These are phyloP conservation scores for Aspergillus bertholletiae DNA, from an alignment of 495 filamentous ascomycete genomes.

Conservation along the genomic window DNA sequence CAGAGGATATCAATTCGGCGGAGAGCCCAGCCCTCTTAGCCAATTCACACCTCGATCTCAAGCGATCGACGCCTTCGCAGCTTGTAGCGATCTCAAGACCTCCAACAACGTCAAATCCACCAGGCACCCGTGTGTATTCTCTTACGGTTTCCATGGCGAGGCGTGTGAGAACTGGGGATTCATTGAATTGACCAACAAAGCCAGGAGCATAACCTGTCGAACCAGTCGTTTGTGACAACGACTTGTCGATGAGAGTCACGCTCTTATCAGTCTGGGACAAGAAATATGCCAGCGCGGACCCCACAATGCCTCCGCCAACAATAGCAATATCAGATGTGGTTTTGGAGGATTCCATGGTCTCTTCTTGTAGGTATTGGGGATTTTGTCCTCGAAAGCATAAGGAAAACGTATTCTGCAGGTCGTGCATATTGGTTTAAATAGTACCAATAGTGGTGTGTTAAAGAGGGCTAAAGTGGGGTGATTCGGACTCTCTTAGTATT, in stretches of 20 bases:
- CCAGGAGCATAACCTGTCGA: slow-evolving; percentile 33
- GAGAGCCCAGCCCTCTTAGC: slow-evolving; percentile 20
- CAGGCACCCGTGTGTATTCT: slow-evolving; percentile 26
- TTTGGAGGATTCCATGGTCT: background rate
- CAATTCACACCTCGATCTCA: slow-evolving; percentile 18
- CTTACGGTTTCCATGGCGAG: slow-evolving; percentile 30
- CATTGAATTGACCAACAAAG: slow-evolving; percentile 36
- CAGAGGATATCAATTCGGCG: slow-evolving; percentile 24
- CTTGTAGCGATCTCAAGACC: slow-evolving; percentile 30
- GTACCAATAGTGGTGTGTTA: no score
- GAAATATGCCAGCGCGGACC: slow-evolving; percentile 34
- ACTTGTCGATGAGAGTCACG: slow-evolving; percentile 26
- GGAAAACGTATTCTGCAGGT: background rate
- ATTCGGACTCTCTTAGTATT: background rate
- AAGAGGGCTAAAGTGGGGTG: no score
- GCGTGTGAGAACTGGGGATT: slow-evolving; percentile 26
- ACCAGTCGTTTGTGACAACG: slow-evolving; percentile 15
- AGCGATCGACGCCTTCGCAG: slow-evolving; percentile 15
- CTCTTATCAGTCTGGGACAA: slow-evolving; percentile 21
- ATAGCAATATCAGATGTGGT: slow-evolving; percentile 29
- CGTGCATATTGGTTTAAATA: background rate
- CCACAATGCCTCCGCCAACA: slow-evolving; percentile 46
- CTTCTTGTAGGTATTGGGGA: background rate
- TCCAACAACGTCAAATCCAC: slow-evolving; percentile 27
- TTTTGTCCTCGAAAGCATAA: background rate